Conservation (phyloP, 2,329 filamentous ascomycete genomes). For the Dichotomopilus funicola region DNA sequence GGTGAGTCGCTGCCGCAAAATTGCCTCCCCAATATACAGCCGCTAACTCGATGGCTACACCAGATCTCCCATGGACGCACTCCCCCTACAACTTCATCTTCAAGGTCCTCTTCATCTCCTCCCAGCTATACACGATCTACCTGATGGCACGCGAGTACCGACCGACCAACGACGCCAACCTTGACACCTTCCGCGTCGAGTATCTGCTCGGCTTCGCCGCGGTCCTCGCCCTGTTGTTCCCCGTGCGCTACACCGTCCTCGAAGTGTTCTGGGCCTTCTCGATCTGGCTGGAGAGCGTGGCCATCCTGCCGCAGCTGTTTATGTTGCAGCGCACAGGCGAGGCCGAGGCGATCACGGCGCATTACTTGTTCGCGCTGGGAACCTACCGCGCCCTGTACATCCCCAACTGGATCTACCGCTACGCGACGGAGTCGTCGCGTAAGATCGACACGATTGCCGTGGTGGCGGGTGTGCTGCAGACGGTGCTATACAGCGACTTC, state of each 20-base stretch:
- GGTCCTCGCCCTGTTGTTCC: conserved; percentile 72
- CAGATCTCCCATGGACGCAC: conserved; percentile 79
- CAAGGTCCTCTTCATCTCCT: conserved; percentile 89
- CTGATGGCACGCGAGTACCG: conserved; percentile 98
- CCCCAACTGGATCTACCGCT: conserved; percentile 96
- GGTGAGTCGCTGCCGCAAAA: conserved; percentile 41
- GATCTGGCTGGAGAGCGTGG: conserved; percentile 96
- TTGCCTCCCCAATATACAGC: not conserved
- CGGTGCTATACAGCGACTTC: conserved; percentile 94
- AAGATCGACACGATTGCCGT: conserved; percentile 80
- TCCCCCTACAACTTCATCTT: conserved; percentile 90
- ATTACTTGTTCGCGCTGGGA: conserved; percentile 92
- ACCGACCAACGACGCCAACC: conserved; percentile 91
- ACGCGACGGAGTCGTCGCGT: conserved; percentile 65
- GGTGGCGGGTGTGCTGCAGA: conserved; percentile 85
- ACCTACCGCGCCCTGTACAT: conserved; percentile 92
- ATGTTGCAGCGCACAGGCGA: conserved; percentile 97
- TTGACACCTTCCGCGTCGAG: conserved; percentile 95
- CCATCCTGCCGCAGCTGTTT: conserved; percentile 94
- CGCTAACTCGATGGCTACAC: not conserved
- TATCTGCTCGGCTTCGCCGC: conserved; percentile 81
- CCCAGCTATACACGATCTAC: conserved; percentile 91
- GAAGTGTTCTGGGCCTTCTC: conserved; percentile 97
- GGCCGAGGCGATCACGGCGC: conserved; percentile 98
- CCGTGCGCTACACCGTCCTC: conserved; percentile 71